Evolutionary conservation across 495 filamentous ascomycete genomes (phyloP), one percentile per base, ranked within the genome.

Genomic region (Cairneyella variabilis): DNA sequence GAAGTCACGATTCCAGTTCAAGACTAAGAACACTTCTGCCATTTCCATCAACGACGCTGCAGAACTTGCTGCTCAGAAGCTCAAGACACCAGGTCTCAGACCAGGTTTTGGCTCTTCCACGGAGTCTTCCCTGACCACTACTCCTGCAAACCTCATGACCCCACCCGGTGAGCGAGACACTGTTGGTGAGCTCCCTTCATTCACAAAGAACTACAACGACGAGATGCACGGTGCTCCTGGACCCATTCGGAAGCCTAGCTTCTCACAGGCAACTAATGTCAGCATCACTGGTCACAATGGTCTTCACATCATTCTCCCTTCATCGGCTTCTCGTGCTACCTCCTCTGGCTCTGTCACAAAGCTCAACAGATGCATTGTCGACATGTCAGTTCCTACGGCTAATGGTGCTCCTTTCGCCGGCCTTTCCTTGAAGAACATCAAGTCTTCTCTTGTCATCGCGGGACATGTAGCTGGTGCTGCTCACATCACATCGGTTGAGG

Each of bases 391-490:
- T 16, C 83, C 85, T 0, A 85, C 86, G 0, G 71, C 70, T 17
- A 71, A 75, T 14, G 77, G 78, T 16, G 73, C 75, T 9, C 82
- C 88, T 1, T 95, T 92, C 62, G 83, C 89, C 7, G 85, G 80
- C 32, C 70, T 97, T 27, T 82, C 79, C 8, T 69, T 93, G 48
- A 89, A 88, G 57, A 77, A 82, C 53, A 79, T 96, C 47, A 74
- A 72, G 20, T 66, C 76, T 28, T 86, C 82, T 36, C 69, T 96
- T 4, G 68, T 97, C 21, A 69, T 95, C 18, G 88, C 87, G 38
- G 90, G 90, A 2, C 78, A 81, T 22, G 84, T 96, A 20, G 73
- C 79, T 48, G 91, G 95, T 0, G 79, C 95, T 2, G 80, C 82
- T 3, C 91, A 97, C 62, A 75, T 96, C 21, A 97, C 92, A 0